Percentiles rank a stretch among this genome's conserved stretches.
phyloP scores from a whole-genome alignment of 164 flowering plant genomes.

The Saururus chinensis region DNA sequence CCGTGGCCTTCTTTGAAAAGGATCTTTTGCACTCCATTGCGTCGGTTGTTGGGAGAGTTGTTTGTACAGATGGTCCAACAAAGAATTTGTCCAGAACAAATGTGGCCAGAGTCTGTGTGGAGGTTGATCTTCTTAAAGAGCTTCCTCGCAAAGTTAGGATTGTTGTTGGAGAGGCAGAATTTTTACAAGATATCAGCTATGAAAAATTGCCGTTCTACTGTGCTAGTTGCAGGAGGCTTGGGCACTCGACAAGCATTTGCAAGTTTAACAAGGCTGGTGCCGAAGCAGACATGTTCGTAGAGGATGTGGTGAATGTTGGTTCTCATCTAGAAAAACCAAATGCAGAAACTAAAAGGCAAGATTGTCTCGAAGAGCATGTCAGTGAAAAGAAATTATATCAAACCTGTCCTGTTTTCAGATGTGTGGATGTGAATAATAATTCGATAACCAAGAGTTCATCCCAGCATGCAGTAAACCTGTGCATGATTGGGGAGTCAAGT shows the following conservation, averaged over 20 bases:
- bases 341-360: no score
- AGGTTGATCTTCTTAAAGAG: slow-evolving; percentile 2
- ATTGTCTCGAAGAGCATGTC: no score
- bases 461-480: no score
- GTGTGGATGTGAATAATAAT: no score
- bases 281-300: no score
- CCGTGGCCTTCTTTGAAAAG: neutral
- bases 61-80: neutral
- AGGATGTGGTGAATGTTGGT: no score
- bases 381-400: no score
- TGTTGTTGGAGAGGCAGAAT: neutral
- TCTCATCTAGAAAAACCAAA: no score
- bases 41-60: neutral
- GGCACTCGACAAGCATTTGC: neutral
- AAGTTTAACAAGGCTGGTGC: neutral
- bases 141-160: neutral
- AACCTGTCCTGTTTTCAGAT: no score
- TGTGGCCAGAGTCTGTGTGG: slow-evolving; percentile 1
- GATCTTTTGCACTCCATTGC: slow-evolving; percentile 2
- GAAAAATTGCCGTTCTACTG: slow-evolving; percentile 1
- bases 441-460: no score
- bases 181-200: neutral
- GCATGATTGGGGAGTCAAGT: no score
- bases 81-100: neutral
- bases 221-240: neutral